Percentiles rank a stretch among this genome's conserved stretches.
Evolutionary conservation across 2,329 filamentous ascomycete genomes (phyloP).

Genomic region (Pseudogymnoascus sp.): DNA sequence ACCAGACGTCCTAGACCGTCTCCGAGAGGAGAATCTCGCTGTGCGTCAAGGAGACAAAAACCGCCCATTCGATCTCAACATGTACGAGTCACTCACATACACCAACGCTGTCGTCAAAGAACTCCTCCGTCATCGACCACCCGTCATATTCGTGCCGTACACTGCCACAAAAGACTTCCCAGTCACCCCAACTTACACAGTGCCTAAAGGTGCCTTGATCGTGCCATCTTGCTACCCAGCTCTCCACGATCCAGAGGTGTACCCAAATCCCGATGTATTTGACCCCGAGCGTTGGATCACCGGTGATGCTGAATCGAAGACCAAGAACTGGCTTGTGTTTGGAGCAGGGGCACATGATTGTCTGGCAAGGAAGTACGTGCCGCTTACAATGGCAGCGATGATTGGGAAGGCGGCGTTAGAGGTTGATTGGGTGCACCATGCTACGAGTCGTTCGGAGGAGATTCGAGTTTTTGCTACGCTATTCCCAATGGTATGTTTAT

Average conservation of each 20-base stretch:
- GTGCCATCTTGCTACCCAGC: slow-evolving; percentile 45
- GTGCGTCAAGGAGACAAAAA: slow-evolving; percentile 36
- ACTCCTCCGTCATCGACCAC: slow-evolving; percentile 42
- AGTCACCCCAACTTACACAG: slow-evolving; percentile 39
- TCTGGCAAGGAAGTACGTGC: slow-evolving; percentile 41
- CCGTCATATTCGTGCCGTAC: slow-evolving; percentile 48
- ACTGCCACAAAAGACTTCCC: slow-evolving; percentile 40
- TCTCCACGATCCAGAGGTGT: slow-evolving; percentile 40
- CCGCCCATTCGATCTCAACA: slow-evolving; percentile 35
- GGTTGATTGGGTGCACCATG: slow-evolving; percentile 42
- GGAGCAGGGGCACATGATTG: slow-evolving; percentile 44
- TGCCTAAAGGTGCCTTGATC: slow-evolving; percentile 41
- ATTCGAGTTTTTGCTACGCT: slow-evolving; percentile 25
- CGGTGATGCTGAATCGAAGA: slow-evolving; percentile 41
- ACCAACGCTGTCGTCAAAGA: slow-evolving; percentile 47
- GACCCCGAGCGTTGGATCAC: slow-evolving; percentile 46
- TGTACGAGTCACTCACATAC: slow-evolving; percentile 42
- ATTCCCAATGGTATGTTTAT: neutral
- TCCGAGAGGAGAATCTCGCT: slow-evolving; percentile 40
- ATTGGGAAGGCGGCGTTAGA: slow-evolving; percentile 45
- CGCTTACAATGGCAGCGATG: slow-evolving; percentile 42
- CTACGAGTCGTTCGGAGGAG: slow-evolving; percentile 40
- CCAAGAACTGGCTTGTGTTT: slow-evolving; percentile 47
- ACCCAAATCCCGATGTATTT: slow-evolving; percentile 39
- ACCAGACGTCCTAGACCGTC: slow-evolving; percentile 38